A percentile compares a stretch with the other conserved stretches of the same genome.
Conservation (phyloP, 805 yeast species). For the Metschnikowia koreensis region DNA sequence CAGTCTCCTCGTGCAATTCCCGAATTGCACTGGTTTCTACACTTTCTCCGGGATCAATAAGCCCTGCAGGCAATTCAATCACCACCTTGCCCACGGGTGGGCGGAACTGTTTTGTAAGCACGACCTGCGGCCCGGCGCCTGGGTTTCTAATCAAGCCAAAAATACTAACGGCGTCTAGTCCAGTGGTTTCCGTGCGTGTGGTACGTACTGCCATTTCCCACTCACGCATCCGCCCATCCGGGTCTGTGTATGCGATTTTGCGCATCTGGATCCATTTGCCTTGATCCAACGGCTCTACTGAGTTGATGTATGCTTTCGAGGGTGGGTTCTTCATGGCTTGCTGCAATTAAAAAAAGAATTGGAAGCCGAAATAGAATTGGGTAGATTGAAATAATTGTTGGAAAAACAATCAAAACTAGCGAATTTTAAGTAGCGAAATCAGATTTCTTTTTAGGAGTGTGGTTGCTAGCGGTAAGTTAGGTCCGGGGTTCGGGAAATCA, state of each 20-base stretch:
- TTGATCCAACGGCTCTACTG: constrained; percentile 33
- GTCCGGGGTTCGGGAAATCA: no score
- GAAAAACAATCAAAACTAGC: no score
- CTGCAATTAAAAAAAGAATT: neutral
- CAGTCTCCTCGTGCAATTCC: constrained; percentile 90
- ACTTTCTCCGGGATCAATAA: constrained; percentile 80
- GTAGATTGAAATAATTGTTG: no score
- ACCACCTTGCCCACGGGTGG: constrained; percentile 90
- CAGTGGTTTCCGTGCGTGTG: constrained; percentile 59
- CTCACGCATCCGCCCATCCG: constrained; percentile 61
- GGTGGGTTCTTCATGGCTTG: constrained; percentile 26
- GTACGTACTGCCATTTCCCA: constrained; percentile 92
- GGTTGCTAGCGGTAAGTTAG: no score
- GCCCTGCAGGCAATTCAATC: constrained; percentile 94
- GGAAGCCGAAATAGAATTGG: neutral
- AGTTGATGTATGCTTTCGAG: constrained; percentile 30
- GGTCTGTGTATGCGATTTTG: constrained; percentile 68
- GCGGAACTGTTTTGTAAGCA: constrained; percentile 85
- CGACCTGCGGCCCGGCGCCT: constrained; percentile 36
- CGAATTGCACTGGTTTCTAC: constrained; percentile 79
- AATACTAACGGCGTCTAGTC: constrained; percentile 89
- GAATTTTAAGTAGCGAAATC: no score
- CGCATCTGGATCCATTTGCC: constrained; percentile 54
- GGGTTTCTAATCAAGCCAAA: constrained; percentile 63
- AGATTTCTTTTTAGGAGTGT: no score